Evolutionary conservation across 1,284 basidiomycete species (phyloP).

Genomic region (Clitocybe nebularis): DNA sequence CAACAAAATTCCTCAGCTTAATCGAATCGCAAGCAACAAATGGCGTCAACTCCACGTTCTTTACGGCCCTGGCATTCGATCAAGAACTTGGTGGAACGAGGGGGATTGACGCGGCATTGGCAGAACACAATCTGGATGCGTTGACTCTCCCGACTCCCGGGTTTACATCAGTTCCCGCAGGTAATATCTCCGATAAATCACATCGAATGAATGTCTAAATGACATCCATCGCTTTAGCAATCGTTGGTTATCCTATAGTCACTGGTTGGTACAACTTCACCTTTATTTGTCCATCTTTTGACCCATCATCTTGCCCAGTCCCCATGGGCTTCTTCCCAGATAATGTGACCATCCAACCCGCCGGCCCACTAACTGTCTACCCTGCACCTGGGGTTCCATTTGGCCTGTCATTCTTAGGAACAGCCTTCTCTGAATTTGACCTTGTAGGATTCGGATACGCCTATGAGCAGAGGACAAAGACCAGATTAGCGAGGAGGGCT

Average conservation of each 20-base stretch:
- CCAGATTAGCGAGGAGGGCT: constrained; percentile 46
- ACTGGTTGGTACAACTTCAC: constrained; percentile 35
- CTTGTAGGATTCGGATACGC: constrained; percentile 60
- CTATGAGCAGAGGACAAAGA: constrained; percentile 63
- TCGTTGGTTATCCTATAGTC: constrained; percentile 58
- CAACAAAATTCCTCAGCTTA: constrained; percentile 29
- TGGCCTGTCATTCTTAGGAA: constrained; percentile 61
- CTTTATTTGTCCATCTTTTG: not conserved
- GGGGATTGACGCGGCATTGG: constrained; percentile 57
- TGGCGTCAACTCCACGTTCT: constrained; percentile 45
- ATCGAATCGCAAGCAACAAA: constrained; percentile 44
- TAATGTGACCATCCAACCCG: constrained; percentile 36
- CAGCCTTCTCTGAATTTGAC: constrained; percentile 58
- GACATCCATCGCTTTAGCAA: constrained; percentile 36
- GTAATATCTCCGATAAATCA: constrained; percentile 6
- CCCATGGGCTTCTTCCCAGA: constrained; percentile 61
- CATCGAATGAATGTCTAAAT: not conserved
- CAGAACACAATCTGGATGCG: constrained; percentile 50
- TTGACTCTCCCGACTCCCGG: constrained; percentile 54
- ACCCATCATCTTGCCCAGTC: constrained; percentile 30
- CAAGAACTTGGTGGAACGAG: constrained; percentile 47
- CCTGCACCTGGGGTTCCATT: constrained; percentile 60
- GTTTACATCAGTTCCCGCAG: constrained; percentile 38
- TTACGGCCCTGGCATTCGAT: constrained; percentile 45
- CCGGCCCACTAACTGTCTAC: constrained; percentile 42